Evolutionary conservation across 805 yeast genomes (phyloP), one percentile per base, ranked within the genome.

Genomic region (Candida sphagnicola): DNA sequence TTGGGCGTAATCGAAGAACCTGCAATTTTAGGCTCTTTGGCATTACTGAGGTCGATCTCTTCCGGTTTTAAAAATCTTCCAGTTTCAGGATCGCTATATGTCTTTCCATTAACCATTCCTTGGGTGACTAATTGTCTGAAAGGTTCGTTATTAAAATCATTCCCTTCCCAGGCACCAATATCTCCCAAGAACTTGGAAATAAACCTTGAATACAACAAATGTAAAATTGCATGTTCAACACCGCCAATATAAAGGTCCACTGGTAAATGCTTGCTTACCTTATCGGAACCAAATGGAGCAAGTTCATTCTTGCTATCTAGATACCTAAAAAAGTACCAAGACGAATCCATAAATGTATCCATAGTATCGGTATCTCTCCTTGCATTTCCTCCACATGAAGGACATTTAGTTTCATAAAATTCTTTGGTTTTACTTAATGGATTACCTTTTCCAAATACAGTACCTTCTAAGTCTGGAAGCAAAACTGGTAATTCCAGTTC

Each of bases 341-440:
- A 89, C 13, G 95, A 85, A 61, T 93, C 99, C 79, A 93, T 91
- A 54, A 93, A 93, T 0, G 99, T 93, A 56, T 93, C 99, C 99
- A 93, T 91, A 0, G 99, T 93, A 54, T 93, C 99, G 0, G 98
- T 87, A 47, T 93, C 99, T 51, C 99, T 74, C 40, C 75, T 78
- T 10, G 59, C 56, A 14, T 69, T 62, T 1, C 69, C 66, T 3
- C 80, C 80, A 65, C 99, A 93, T 0, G 75, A 71, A 5, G 99
- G 99, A 58, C 99, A 93, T 21, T 66, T 58, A 1, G 84, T 77
- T 43, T 85, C 70, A 6, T 80, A 80, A 69, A 88, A 91, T 14
- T 79, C 83, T 0, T 74, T 74, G 37, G 82, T 66, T 16, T 76
- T 71, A 2, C 80, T 78, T 31, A 91, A 65, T 1, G 72, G 70